These are phyloP conservation scores for Phytophthora sojae DNA, from an alignment of 352 stramenopile species.

Conservation along the genomic window DNA sequence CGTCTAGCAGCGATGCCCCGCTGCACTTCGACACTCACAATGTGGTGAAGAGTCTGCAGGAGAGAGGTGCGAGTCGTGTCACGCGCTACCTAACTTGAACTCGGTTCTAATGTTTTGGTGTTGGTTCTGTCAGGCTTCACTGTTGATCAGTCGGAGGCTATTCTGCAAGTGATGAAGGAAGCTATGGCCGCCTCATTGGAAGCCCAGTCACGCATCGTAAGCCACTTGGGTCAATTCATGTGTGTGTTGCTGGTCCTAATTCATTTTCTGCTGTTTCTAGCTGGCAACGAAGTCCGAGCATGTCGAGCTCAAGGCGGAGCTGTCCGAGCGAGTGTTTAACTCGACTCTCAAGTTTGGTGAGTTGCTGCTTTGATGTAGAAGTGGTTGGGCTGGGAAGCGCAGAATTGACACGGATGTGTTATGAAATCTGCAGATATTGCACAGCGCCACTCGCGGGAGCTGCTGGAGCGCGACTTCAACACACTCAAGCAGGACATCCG, in stretches of 20 bases:
- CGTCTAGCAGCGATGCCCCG: constrained; percentile 21
- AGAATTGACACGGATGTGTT: constrained; percentile 2
- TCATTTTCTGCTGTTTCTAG: constrained; percentile 31
- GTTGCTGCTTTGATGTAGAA: constrained; percentile 1
- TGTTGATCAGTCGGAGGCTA: constrained; percentile 72
- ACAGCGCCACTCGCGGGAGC: constrained; percentile 89
- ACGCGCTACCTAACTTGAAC: neutral
- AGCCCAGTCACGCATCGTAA: constrained; percentile 72
- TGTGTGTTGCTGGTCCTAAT: neutral
- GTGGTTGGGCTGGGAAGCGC: neutral
- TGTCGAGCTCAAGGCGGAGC: constrained; percentile 84
- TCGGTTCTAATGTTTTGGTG: neutral
- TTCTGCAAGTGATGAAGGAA: constrained; percentile 85
- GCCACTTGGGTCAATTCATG: constrained; percentile 13
- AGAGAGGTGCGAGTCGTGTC: constrained; percentile 56
- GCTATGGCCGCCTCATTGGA: constrained; percentile 83
- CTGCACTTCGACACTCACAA: constrained; percentile 63
- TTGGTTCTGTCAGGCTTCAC: constrained; percentile 62
- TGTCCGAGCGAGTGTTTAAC: constrained; percentile 90
- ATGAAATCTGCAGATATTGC: constrained; percentile 68
- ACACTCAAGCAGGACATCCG: constrained; percentile 91
- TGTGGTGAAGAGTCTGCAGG: constrained; percentile 80
- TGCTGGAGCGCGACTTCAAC: constrained; percentile 90
- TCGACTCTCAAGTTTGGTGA: constrained; percentile 91
- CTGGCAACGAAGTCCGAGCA: constrained; percentile 89